Evolutionary conservation across 2,329 filamentous ascomycete species (phyloP), one percentile per base, ranked within the genome.

Genomic region (Ophiostoma montium): DNA sequence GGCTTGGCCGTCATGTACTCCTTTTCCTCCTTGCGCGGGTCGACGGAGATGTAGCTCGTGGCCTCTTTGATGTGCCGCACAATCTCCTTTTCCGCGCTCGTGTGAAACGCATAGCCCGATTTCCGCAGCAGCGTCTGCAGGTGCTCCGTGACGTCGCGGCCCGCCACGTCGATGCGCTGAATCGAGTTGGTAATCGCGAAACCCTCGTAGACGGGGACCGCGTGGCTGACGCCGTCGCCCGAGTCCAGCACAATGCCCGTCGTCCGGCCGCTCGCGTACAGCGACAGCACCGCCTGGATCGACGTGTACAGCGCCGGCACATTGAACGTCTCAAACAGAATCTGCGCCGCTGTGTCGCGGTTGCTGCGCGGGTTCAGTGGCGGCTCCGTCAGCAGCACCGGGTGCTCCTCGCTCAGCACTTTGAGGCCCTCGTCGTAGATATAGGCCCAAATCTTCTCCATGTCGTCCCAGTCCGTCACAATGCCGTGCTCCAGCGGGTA

Each of bases 401-500:
- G 92, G 66, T 98, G 92, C 82, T 98, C 92, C 75, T 98, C 92
- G 66, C 89, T 95, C 62, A 95, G 74, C 46, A 90, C 95, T 72
- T 95, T 96, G 60, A 98, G 67, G 55, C 94, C 92, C 62, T 95
- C 90, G 51, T 86, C 86, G 65, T 96, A 98, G 48, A 98, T 88
- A 62, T 94, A 92, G 60, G 94, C 86, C 92, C 92, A 98, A 68
- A 98, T 98, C 70, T 87, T 82, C 72, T 98, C 92, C 92, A 98
- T 98, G 63, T 98, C 92, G 63, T 96, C 92, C 92, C 92, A 98
- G 67, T 98, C 88, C 58, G 92, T 98, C 55, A 98, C 92, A 60
- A 98, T 94, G 58, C 92, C 92, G 65, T 98, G 92, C 69, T 96
- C 92, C 49, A 98, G 71, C 41, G 92, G 92, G 64, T 96, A 96